Evolutionary conservation across 306 rosid species (phyloP).

Genomic region (Luffa aegyptiaca): DNA sequence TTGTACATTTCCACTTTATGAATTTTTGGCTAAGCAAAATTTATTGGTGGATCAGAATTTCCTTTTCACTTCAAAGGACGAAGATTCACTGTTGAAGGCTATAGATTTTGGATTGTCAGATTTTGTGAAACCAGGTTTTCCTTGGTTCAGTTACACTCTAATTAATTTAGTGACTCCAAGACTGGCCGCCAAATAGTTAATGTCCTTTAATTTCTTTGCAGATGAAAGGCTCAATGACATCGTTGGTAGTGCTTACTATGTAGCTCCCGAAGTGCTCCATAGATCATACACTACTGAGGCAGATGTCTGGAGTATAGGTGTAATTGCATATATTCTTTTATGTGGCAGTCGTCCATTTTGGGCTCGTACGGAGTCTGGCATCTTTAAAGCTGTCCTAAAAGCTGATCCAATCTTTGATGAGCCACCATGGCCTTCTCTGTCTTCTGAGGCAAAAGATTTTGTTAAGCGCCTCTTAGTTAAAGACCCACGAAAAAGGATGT

Average conservation of each 20-base stretch:
- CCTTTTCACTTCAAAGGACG: conserved; percentile 66
- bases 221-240: conserved; percentile 92
- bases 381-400: conserved; percentile 79
- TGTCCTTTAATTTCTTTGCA: conserved; percentile 29
- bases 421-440: conserved; percentile 86
- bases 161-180: neutral
- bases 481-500: conserved; percentile 90
- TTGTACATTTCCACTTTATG: conserved; percentile 7
- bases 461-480: conserved; percentile 72
- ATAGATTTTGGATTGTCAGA: conserved; percentile 95
- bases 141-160: neutral
- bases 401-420: conserved; percentile 85
- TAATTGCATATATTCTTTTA: conserved; percentile 83
- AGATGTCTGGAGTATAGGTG: conserved; percentile 93
- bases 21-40: conserved; percentile 17
- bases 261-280: conserved; percentile 94
- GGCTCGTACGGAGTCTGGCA: conserved; percentile 98
- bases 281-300: conserved; percentile 87
- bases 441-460: conserved; percentile 72
- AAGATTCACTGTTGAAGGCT: conserved; percentile 77
- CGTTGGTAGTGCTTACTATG: conserved; percentile 95
- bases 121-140: conserved; percentile 79
- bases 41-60: conserved; percentile 67
- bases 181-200: neutral
- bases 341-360: conserved; percentile 99